Conservation (phyloP, 1,284 basidiomycete genomes). For the Cryptococcus floricola region DNA sequence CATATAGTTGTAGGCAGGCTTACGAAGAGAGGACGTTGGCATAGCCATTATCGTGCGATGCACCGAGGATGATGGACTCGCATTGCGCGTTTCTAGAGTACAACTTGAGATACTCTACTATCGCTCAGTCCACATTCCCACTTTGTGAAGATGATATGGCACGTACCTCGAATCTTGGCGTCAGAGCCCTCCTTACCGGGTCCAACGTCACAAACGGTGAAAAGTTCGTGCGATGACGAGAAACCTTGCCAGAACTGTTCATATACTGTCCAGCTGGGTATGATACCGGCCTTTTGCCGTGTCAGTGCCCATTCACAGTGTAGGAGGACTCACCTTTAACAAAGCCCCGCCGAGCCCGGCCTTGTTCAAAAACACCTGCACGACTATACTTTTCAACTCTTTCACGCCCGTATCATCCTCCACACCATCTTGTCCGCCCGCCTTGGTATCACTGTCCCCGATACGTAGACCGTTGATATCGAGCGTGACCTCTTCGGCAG, state of each 20-base stretch:
- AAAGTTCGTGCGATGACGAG: constrained; percentile 35
- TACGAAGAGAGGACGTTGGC: constrained; percentile 54
- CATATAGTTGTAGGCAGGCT: constrained; percentile 6
- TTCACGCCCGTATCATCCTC: background rate
- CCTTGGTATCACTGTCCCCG: background rate
- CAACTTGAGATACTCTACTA: constrained; percentile 67
- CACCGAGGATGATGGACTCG: constrained; percentile 65
- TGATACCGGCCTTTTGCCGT: constrained; percentile 24
- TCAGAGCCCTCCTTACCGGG: constrained; percentile 61
- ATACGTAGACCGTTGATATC: constrained; percentile 1
- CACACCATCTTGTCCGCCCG: background rate
- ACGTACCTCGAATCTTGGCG: constrained; percentile 67
- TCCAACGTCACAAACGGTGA: constrained; percentile 64
- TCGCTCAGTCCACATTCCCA: background rate
- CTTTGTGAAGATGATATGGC: background rate
- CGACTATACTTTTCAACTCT: constrained; percentile 22
- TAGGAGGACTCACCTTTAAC: constrained; percentile 31
- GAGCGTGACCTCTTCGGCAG: constrained; percentile 19
- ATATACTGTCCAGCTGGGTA: constrained; percentile 29
- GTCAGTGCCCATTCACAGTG: background rate
- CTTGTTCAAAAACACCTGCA: constrained; percentile 45
- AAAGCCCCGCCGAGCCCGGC: constrained; percentile 33
- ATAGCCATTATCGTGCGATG: constrained; percentile 71
- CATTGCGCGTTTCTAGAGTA: constrained; percentile 70
- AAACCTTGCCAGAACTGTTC: constrained; percentile 45